A percentile compares a stretch with the other conserved stretches of the same genome.
phyloP scores from a whole-genome alignment of 108 stramenopile species.

The Phaeodactylum tricornutum region DNA sequence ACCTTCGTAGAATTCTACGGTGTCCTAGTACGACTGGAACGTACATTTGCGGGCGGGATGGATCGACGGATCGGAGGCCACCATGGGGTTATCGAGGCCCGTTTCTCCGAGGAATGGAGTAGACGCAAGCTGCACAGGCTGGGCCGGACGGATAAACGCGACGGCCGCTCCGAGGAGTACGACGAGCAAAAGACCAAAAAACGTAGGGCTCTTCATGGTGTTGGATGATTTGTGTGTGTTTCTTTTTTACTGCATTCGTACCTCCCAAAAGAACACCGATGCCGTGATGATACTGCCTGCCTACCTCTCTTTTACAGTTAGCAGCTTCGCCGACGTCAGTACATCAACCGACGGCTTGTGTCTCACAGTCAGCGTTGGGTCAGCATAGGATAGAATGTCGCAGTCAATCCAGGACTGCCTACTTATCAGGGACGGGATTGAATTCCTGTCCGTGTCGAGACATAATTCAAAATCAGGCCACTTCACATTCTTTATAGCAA shows the following conservation, averaged over 20 bases:
- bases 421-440: too few species aligned
- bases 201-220: conserved; percentile 4
- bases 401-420: too few species aligned
- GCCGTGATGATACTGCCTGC: too few species aligned
- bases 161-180: conserved; percentile 16
- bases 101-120: conserved; percentile 5
- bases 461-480: too few species aligned
- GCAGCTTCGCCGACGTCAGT: too few species aligned
- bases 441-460: too few species aligned
- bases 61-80: conserved; percentile 30
- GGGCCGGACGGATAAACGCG: conserved; percentile 20
- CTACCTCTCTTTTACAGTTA: too few species aligned
- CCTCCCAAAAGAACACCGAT: too few species aligned
- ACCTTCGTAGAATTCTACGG: neutral
- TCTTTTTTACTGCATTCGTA: neutral
- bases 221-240: neutral
- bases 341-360: too few species aligned
- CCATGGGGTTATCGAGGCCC: conserved; percentile 33
- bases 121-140: conserved; percentile 12
- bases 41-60: conserved; percentile 48
- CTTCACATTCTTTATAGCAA: too few species aligned
- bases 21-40: neutral
- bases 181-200: conserved; percentile 4
- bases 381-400: too few species aligned
- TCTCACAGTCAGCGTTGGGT: too few species aligned